phyloP scores from a whole-genome alignment of 257 asterid species.

The Fraxinus excelsior region DNA sequence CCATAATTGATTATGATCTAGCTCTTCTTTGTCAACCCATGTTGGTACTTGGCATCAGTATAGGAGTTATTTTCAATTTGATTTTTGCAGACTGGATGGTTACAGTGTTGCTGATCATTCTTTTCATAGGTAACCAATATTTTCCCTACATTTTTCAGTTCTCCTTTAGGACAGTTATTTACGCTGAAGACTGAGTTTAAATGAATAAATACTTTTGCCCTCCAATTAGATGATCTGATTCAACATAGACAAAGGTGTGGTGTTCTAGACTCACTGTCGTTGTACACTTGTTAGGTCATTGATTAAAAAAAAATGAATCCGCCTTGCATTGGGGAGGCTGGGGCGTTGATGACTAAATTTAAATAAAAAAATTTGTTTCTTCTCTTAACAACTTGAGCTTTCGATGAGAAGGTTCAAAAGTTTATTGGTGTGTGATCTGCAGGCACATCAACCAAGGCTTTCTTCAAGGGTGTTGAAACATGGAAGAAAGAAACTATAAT shows the following conservation, averaged over 20 bases:
- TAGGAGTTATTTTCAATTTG: slow-evolving; percentile 60
- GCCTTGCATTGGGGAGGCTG: no score
- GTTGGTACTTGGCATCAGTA: slow-evolving; percentile 66
- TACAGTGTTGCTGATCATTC: slow-evolving; percentile 49
- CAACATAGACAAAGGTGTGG: no score
- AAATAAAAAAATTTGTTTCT: neutral
- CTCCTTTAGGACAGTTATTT: neutral
- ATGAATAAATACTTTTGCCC: neutral
- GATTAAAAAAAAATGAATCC: no score
- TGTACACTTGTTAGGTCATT: no score
- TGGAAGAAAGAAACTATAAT: slow-evolving; percentile 61
- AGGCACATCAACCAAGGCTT: slow-evolving; percentile 62
- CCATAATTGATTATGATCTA: slow-evolving; percentile 60
- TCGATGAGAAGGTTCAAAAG: neutral
- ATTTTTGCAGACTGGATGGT: slow-evolving; percentile 71
- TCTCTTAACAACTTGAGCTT: neutral
- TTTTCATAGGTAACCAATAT: slow-evolving; percentile 47
- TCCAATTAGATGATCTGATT: no score
- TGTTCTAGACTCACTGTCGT: no score
- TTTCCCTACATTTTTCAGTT: neutral
- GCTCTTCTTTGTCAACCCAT: slow-evolving; percentile 69
- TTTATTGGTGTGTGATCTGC: slow-evolving; percentile 13
- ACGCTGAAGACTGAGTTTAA: neutral
- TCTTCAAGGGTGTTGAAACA: slow-evolving; percentile 56
- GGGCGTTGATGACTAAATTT: no score